These are phyloP conservation scores for Sporothrix variecibatus DNA, from an alignment of 2,329 filamentous ascomycete genomes.

Conservation along the genomic window DNA sequence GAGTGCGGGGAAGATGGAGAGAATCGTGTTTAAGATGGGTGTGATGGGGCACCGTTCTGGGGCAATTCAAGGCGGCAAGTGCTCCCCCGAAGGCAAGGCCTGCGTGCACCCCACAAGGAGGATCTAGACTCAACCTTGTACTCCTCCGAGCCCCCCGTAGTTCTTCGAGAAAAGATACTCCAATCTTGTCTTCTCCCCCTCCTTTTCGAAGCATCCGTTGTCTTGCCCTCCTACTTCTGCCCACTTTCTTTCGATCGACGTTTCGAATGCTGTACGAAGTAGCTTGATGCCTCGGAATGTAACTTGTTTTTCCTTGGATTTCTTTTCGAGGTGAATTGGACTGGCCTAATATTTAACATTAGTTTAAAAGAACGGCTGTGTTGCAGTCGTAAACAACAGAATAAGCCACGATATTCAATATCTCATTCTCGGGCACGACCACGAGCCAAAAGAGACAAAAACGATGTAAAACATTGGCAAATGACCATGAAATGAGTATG, in stretches of 20 bases:
- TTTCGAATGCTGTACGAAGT: neutral
- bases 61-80: neutral
- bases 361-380: neutral
- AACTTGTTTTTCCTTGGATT: neutral
- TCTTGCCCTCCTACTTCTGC: neutral
- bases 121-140: constrained; percentile 1
- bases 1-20: constrained; percentile 10
- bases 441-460: neutral
- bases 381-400: neutral
- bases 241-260: neutral
- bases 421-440: neutral
- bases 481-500: neutral
- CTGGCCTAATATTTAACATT: neutral
- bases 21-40: neutral
- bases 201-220: neutral
- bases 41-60: neutral
- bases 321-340: neutral
- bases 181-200: neutral
- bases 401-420: no score
- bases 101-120: neutral
- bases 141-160: neutral
- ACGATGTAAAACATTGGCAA: neutral
- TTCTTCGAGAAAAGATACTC: neutral
- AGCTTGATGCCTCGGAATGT: neutral
- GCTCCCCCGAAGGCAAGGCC: neutral